Percentiles rank a stretch among this genome's conserved stretches.
phyloP scores from a whole-genome alignment of 805 yeast species.

The Teunomyces lycoperdinae region DNA sequence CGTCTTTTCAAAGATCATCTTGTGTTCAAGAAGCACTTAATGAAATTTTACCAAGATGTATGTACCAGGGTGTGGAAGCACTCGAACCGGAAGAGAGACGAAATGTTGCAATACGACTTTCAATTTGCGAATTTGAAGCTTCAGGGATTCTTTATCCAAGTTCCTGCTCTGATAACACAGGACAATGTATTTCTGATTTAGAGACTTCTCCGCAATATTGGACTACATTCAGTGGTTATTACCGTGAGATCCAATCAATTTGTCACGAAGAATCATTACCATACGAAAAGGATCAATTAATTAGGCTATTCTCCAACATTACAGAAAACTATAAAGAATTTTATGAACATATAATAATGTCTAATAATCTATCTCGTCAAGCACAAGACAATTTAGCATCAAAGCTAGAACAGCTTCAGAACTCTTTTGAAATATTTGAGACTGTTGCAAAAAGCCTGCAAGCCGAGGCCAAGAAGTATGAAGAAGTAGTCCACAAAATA shows the following conservation, averaged over 20 bases:
- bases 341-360: not conserved
- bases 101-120: slow-evolving; percentile 45
- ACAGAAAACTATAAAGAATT: slow-evolving; percentile 27
- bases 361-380: not conserved
- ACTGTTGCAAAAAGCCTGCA: not conserved
- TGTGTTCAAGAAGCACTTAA: slow-evolving; percentile 43
- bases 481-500: not conserved
- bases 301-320: slow-evolving; percentile 46
- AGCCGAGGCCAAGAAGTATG: not conserved
- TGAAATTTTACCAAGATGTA: slow-evolving; percentile 40
- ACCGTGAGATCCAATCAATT: slow-evolving; percentile 48
- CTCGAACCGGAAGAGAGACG: slow-evolving; percentile 29
- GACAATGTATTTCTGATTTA: slow-evolving; percentile 39
- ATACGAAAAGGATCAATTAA: slow-evolving; percentile 49
- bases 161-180: slow-evolving; percentile 24
- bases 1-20: slow-evolving; percentile 1
- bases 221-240: slow-evolving; percentile 71
- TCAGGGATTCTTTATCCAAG: slow-evolving; percentile 38
- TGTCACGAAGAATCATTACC: slow-evolving; percentile 55
- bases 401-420: slow-evolving; percentile 1
- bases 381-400: not conserved
- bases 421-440: not conserved
- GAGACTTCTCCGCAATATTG: slow-evolving; percentile 58
- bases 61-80: slow-evolving; percentile 37
- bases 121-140: slow-evolving; percentile 54